Conservation (phyloP, 2,329 filamentous ascomycete species). For the Trichocomaceae sp. region DNA sequence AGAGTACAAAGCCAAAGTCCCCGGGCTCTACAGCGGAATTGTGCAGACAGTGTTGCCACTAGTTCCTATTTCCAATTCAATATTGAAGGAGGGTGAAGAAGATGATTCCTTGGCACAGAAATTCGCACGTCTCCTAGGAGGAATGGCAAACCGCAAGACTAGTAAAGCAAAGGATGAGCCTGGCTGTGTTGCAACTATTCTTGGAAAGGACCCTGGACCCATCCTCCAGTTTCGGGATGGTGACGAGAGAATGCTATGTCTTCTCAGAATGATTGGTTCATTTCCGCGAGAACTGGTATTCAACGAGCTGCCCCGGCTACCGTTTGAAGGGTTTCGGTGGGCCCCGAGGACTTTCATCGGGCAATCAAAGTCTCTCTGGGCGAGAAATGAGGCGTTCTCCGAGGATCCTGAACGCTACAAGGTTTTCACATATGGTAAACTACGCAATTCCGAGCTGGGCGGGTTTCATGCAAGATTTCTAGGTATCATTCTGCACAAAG, state of each 20-base stretch:
- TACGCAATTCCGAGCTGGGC: not conserved
- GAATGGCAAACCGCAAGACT: conserved; percentile 12
- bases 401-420: not conserved
- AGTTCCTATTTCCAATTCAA: not conserved
- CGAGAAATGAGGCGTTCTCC: not conserved
- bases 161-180: conserved; percentile 10
- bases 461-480: not conserved
- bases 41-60: not conserved
- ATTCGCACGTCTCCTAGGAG: not conserved
- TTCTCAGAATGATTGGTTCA: conserved; percentile 1
- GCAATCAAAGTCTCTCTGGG: not conserved
- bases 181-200: conserved; percentile 12
- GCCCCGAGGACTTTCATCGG: conserved; percentile 5
- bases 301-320: conserved; percentile 12
- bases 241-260: conserved; percentile 6
- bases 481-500: not conserved
- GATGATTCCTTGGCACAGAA: conserved; percentile 3
- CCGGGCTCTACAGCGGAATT: not conserved
- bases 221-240: not conserved
- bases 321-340: conserved; percentile 11
- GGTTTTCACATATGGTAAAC: not conserved
- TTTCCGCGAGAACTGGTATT: conserved; percentile 11
- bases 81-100: not conserved
- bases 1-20: not conserved
- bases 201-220: not conserved